Base-by-base conservation (phyloP, 2,329 filamentous ascomycete species). In the Phyllosticta citribraziliensis region DNA sequence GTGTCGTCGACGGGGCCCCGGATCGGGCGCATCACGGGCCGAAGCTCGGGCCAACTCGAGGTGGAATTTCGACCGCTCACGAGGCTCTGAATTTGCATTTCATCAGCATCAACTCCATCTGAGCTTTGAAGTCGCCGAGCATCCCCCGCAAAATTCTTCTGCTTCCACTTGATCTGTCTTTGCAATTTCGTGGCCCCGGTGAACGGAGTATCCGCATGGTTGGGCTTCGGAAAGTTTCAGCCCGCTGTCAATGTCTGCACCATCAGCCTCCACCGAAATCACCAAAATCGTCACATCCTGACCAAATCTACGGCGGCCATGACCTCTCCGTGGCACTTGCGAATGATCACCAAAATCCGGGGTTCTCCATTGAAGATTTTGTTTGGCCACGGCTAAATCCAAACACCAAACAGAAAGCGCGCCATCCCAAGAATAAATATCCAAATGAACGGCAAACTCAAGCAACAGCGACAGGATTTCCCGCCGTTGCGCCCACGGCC, bases 391-490 rank as follows among this genome's bases (percentile, higher is more conserved):
- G 1, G 40, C 40, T n/a, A 47, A 17, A 47, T 22, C 17, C 17
- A n/a, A 30, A 30, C 27, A 30, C 3, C 6, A 8, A 30, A 30
- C 27, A 30, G 27, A 30, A 30, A 30, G 27, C 27, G 3, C 27
- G 27, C 40, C 40, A 19, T n/a, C n/a, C 6, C 40, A 47, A 8
- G 14, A 47, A 47, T 5, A 47, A 3, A n/a, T 6, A 17, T 40
- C 11, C 17, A 52, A 33, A 17, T 22, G 19, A 11, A 47, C n/a
- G 12, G 22, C 27, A 60, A 56, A 17, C 20, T 60, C 59, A 61
- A 57, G 59, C 59, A 35, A 61, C 59, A 1, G 54, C 59, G 6
- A 61, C 59, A 12, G 59, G 35, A 35, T 20, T 35, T 27, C 27
- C 54, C 25, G 12, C 35, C n/a, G 22, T 20, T 20, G 54, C 54